A percentile compares a stretch with the other conserved stretches of the same genome.
Conservation (phyloP, 805 yeast species). For the Saccharomycopsis selenospora region DNA sequence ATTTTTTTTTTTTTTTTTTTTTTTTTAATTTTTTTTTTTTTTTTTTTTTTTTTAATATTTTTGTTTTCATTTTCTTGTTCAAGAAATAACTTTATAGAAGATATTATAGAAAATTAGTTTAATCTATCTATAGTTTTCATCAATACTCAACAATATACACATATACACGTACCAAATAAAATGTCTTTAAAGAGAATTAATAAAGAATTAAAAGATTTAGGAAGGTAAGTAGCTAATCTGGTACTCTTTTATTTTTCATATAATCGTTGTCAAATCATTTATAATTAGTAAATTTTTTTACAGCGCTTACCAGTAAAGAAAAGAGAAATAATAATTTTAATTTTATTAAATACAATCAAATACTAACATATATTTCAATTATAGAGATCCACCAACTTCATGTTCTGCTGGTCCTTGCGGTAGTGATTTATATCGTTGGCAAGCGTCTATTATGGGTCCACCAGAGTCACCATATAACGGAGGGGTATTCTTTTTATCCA, state of each 20-base stretch:
- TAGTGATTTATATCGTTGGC: slow-evolving; percentile 98
- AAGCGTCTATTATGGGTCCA: slow-evolving; percentile 99
- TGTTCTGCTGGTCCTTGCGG: slow-evolving; percentile 99
- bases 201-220: slow-evolving; percentile 91
- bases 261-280: too few relatives aligned
- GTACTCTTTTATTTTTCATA: too few relatives aligned
- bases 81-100: too few relatives aligned
- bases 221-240: slow-evolving; percentile 80
- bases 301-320: background rate
- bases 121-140: too few relatives aligned
- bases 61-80: too few relatives aligned
- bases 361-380: slow-evolving; percentile 23
- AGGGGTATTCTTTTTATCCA: slow-evolving; percentile 92
- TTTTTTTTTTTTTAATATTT: too few relatives aligned
- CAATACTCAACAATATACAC: background rate
- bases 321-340: background rate
- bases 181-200: slow-evolving; percentile 95
- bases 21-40: too few relatives aligned
- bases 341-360: slow-evolving; percentile 3
- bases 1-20: too few relatives aligned
- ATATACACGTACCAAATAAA: background rate
- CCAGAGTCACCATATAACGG: slow-evolving; percentile 86
- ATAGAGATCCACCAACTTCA: slow-evolving; percentile 95
- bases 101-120: too few relatives aligned
- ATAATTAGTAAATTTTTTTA: slow-evolving; percentile 3